Base-by-base conservation (phyloP, 257 asterid genomes). In the Solanum appendiculatum region DNA sequence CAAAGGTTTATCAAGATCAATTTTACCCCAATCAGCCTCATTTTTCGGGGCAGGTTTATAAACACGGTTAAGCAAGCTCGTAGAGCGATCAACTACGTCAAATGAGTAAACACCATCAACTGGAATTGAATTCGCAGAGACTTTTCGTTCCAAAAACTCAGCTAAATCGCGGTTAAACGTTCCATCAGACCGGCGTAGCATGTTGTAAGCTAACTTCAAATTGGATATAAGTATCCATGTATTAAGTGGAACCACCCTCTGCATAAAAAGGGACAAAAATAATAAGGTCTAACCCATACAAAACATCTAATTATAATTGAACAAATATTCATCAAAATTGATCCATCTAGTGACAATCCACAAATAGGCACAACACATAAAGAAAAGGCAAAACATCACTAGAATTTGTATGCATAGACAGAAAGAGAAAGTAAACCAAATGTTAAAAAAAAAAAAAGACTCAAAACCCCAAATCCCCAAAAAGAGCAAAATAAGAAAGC, bases 161-260 rank as follows among this genome's bases (percentile, higher is more conserved):
- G 92, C 94, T 21, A 95, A 82, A 63, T 93, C 92, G 10, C 99
- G 98, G 88, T 96, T 92, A 83, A 96, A 96, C 1, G 98, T 95
- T 80, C 99, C 99, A 90, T 96, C 99, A 5, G 98, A 91, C 1
- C 99, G 93, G 5, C 99, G 87, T 31, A 96, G 94, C 94, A 96
- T 89, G 83, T 93, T 95, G 89, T 96, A 96, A 4, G 97, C 92
- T 5, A 96, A 93, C 93, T 96, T 96, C 94, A 96, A 96, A 85
- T 95, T 93, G 27, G 98, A 94, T 39, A 96, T 96, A 64, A 96
- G 91, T 86, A 96, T 94, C 98, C 98, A 94, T 48, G 99, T 95
- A 74, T 96, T 93, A 6, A 95, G 96, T 15, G 99, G 99, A 86
- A 96, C 99, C 87, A 95, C 90, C 46, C 94, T 90, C 98, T 95